A percentile compares a stretch with the other conserved stretches of the same genome.
These are phyloP conservation scores for Arachnomyces sp. DNA, from an alignment of 2,329 filamentous ascomycete species.

Conservation along the genomic window DNA sequence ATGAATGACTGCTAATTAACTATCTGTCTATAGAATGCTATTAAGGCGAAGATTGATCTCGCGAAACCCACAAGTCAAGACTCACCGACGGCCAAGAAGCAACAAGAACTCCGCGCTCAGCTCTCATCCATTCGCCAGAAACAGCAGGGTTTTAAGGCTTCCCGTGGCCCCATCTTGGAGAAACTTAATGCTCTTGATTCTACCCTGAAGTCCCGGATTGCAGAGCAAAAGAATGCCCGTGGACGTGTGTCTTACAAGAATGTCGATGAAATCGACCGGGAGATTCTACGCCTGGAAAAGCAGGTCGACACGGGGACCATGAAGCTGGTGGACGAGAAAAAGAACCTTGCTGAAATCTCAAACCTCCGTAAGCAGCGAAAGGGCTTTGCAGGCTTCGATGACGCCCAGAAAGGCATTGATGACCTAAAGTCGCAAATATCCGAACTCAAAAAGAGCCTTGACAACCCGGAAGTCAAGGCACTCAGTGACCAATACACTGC, in stretches of 20 bases:
- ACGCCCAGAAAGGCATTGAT: slow-evolving; percentile 80
- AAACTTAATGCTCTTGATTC: slow-evolving; percentile 90
- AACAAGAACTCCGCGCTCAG: slow-evolving; percentile 76
- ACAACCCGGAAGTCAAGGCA: slow-evolving; percentile 85
- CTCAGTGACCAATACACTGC: slow-evolving; percentile 78
- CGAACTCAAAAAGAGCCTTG: slow-evolving; percentile 77
- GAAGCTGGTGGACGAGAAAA: slow-evolving; percentile 97
- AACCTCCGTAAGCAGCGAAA: slow-evolving; percentile 82
- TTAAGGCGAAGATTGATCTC: slow-evolving; percentile 81
- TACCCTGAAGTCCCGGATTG: slow-evolving; percentile 74
- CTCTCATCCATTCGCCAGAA: slow-evolving; percentile 76
- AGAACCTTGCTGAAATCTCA: slow-evolving; percentile 76
- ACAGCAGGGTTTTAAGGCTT: slow-evolving; percentile 80
- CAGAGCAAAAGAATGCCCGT: slow-evolving; percentile 79
- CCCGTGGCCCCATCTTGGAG: slow-evolving; percentile 69
- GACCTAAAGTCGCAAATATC: slow-evolving; percentile 80
- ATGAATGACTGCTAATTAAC: neutral
- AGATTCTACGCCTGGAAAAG: slow-evolving; percentile 73
- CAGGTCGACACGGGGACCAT: slow-evolving; percentile 83
- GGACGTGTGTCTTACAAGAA: slow-evolving; percentile 78
- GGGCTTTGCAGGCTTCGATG: slow-evolving; percentile 78
- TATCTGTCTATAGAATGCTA: slow-evolving; percentile 60
- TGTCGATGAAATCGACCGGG: slow-evolving; percentile 75
- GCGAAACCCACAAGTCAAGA: slow-evolving; percentile 76
- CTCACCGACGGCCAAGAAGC: slow-evolving; percentile 71